Evolutionary conservation across 345 rosid species (phyloP).

Genomic region (Microcos paniculata): DNA sequence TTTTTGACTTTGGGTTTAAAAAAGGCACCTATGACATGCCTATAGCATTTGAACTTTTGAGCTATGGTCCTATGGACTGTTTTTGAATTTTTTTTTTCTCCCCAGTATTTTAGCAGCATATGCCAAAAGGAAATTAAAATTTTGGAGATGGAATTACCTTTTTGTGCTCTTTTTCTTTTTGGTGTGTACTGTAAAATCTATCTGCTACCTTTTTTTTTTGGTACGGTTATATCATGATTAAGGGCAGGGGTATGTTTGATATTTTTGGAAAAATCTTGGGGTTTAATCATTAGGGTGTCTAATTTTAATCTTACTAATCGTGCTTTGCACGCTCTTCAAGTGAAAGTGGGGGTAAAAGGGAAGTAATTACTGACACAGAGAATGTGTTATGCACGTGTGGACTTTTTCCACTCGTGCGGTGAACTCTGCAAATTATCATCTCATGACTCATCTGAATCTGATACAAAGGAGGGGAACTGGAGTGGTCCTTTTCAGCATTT

Average conservation of each 20-base stretch:
- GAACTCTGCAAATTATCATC: neutral
- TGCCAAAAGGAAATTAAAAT: neutral
- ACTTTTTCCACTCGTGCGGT: conserved; percentile 23
- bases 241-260: neutral
- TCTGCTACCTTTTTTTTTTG: no score
- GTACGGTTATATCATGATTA: conserved; percentile 6
- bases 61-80: neutral
- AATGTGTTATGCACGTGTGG: conserved; percentile 28
- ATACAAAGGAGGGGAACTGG: neutral
- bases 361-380: neutral
- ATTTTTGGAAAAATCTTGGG: neutral
- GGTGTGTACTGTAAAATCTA: neutral
- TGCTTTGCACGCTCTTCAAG: conserved; percentile 17
- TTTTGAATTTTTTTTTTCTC: neutral
- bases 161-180: neutral
- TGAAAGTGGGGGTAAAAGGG: conserved; percentile 15
- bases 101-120: neutral
- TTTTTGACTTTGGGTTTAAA: neutral
- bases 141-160: neutral
- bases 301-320: neutral
- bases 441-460: neutral
- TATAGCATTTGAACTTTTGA: neutral
- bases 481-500: conserved; percentile 17
- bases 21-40: neutral
- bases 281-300: neutral